Evolutionary conservation across 169 alveolate genomes (phyloP), one percentile per base, ranked within the genome.

Genomic region (Plasmodium ovale): DNA sequence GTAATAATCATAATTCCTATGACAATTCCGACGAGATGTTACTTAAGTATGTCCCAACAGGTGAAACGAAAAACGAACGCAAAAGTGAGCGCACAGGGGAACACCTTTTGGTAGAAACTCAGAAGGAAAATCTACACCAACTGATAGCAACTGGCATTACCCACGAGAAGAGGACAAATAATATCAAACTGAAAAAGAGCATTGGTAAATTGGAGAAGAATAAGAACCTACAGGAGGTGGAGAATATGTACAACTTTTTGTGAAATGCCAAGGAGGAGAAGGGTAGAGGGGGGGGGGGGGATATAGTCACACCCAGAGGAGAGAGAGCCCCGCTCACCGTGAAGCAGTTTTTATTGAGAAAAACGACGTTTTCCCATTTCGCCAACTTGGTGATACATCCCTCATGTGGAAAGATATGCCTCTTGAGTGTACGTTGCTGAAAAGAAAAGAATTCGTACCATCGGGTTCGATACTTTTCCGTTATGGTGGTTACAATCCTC

Each of bases 191-290:
- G 16, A 70, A 70, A 70, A 68, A 37, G 7, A 53, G 39, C 19
- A 68, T 37, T 14, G 77, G 39, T 23, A 68, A 39, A 39, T 12
- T 23, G 60, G 77, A n/a, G 16, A 16, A 68, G 39, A 35, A 21
- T 44, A 70, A 37, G 37, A 70, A 49, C 47, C 42, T 79, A n/a
- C 62, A 79, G 42, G 25, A 79, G 42, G 51, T 79, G 35, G 89
- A 79, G 10, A 39, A 65, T 49, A 47, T 79, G 82, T 79, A 79
- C 60, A 60, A 51, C n/a, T 77, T 31, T 77, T 62, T 77, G 71
- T 77, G 74, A 77, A 47, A 47, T 14, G 2, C 56, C 12, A n/a
- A n/a, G n/a, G n/a, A n/a, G n/a, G n/a, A n/a, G n/a, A n/a, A n/a
- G n/a, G n/a, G n/a, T n/a, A n/a, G n/a, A n/a, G n/a, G n/a, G n/a